Conservation (phyloP, 2,329 filamentous ascomycete genomes). For the Lasiodiplodia gonubiensis region DNA sequence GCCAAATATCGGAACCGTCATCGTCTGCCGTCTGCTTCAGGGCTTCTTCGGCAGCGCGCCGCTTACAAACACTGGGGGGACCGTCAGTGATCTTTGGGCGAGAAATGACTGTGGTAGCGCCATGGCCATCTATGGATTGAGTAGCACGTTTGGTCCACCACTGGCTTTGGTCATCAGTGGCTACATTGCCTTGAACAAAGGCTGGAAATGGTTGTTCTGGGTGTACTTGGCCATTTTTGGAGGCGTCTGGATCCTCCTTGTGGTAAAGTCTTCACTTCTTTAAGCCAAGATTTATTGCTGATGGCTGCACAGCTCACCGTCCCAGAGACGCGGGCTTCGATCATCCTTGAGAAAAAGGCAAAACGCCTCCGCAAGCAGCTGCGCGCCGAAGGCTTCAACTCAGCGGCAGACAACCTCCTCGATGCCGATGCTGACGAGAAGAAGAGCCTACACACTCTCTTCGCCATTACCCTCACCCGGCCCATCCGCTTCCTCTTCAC, state of each 20-base stretch:
- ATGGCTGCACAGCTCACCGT: slow-evolving; percentile 32
- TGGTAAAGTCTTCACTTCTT: not conserved
- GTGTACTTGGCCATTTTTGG: slow-evolving; percentile 47
- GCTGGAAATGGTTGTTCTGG: slow-evolving; percentile 47
- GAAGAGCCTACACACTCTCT: slow-evolving; percentile 29
- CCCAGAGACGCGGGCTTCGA: slow-evolving; percentile 40
- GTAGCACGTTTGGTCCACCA: slow-evolving; percentile 42
- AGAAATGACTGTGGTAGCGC: slow-evolving; percentile 35
- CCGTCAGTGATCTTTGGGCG: slow-evolving; percentile 38
- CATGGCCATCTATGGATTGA: slow-evolving; percentile 37
- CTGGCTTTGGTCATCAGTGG: slow-evolving; percentile 44
- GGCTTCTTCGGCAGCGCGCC: slow-evolving; percentile 27
- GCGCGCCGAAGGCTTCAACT: slow-evolving; percentile 51
- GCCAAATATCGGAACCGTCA: slow-evolving; percentile 36
- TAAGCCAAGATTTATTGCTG: slow-evolving; percentile 28
- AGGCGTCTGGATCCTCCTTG: slow-evolving; percentile 37
- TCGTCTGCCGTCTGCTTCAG: slow-evolving; percentile 26
- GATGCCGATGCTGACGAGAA: slow-evolving; percentile 27
- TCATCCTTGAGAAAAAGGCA: slow-evolving; percentile 53
- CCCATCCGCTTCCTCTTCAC: slow-evolving; percentile 33
- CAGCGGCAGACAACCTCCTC: slow-evolving; percentile 15
- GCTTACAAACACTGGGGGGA: slow-evolving; percentile 25
- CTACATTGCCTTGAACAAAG: slow-evolving; percentile 42
- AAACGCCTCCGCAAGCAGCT: slow-evolving; percentile 40
- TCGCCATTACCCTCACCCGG: slow-evolving; percentile 32